A percentile compares a stretch with the other conserved stretches of the same genome.
Conservation (phyloP, 1,139 yeast species). For the Nadsonia starkeyi-henricii region DNA sequence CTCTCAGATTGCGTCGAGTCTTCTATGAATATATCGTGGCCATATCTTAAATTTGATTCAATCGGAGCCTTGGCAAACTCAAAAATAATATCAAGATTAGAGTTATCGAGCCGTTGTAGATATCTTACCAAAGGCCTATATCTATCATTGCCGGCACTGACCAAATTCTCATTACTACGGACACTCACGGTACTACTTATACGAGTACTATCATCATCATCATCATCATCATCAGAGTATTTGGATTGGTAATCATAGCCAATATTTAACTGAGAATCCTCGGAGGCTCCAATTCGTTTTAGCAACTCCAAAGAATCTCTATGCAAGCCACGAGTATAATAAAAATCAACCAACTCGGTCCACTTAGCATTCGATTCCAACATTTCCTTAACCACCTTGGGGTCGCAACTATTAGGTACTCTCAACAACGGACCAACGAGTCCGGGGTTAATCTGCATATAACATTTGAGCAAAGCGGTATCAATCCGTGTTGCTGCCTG, state of each 20-base stretch:
- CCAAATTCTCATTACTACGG: not conserved
- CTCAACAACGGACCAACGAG: constrained; percentile 75
- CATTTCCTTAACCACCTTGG: constrained; percentile 43
- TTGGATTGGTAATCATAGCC: not conserved
- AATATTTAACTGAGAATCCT: constrained; percentile 7
- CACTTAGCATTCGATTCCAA: constrained; percentile 40
- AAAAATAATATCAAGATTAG: constrained; percentile 40
- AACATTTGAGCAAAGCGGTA: constrained; percentile 65
- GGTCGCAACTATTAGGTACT: constrained; percentile 59
- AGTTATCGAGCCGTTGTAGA: constrained; percentile 43
- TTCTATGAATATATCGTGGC: constrained; percentile 48
- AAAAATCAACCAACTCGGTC: constrained; percentile 68
- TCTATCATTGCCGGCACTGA: constrained; percentile 26
- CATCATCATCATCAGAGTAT: constrained; percentile 8
- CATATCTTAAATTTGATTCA: constrained; percentile 27
- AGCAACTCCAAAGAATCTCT: constrained; percentile 48
- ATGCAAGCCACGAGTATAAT: constrained; percentile 50
- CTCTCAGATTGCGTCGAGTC: constrained; percentile 50
- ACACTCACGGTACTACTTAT: not conserved
- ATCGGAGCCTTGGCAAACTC: constrained; percentile 48
- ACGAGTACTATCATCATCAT: not conserved
- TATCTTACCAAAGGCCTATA: constrained; percentile 41
- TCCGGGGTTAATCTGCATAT: constrained; percentile 50
- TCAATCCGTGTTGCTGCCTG: constrained; percentile 46
- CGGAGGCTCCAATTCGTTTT: constrained; percentile 9